These are phyloP conservation scores for Pyricularia sp. DNA, from an alignment of 2,329 filamentous ascomycete genomes.

Conservation along the genomic window DNA sequence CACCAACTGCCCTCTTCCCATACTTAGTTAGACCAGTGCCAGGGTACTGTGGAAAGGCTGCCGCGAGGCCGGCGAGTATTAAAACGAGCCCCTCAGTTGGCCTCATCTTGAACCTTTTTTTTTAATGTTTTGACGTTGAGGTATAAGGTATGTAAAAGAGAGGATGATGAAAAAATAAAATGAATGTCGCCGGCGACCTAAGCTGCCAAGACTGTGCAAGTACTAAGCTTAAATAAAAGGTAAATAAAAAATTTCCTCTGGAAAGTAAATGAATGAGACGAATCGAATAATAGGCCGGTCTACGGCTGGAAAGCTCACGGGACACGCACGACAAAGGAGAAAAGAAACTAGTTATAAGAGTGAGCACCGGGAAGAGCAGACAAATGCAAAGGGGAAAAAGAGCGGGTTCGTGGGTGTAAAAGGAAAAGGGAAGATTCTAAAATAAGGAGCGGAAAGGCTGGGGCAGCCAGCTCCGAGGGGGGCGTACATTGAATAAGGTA, in stretches of 20 bases:
- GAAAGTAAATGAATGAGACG: background rate
- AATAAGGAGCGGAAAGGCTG: background rate
- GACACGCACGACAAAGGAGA: background rate
- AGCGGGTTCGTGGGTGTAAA: background rate
- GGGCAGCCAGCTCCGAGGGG: background rate
- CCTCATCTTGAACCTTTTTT: background rate
- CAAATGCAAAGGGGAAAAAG: background rate
- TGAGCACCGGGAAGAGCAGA: background rate
- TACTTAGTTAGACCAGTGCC: background rate
- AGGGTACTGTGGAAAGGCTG: background rate
- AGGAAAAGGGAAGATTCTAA: background rate
- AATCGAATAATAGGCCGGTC: slow-evolving; percentile 1
- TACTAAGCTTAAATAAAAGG: background rate
- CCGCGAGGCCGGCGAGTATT: background rate
- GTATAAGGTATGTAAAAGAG: background rate
- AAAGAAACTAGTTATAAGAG: background rate
- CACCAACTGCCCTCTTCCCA: background rate
- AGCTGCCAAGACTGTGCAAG: background rate
- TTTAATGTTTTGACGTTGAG: too few relatives aligned
- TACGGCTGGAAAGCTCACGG: background rate
- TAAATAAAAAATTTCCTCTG: background rate
- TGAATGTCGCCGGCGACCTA: background rate
- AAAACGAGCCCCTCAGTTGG: background rate
- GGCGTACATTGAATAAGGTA: background rate
- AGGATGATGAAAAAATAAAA: background rate